phyloP scores from a whole-genome alignment of 768 basidiomycete species.

The Rhizopogon sp. region DNA sequence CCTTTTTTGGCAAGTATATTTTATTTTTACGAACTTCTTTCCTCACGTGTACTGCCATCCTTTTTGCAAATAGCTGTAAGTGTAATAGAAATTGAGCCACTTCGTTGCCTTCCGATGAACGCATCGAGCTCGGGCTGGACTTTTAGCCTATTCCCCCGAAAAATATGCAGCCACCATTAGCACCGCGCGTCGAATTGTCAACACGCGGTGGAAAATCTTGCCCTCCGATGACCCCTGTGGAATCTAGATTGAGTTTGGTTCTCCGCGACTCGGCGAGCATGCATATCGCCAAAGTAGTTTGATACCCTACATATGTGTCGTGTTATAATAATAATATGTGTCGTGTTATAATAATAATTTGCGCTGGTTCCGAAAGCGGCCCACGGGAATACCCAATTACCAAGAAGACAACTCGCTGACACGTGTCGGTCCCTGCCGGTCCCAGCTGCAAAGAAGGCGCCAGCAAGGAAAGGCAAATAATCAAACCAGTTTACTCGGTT shows the following conservation, averaged over 20 bases:
- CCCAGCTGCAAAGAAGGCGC: conserved; percentile 55
- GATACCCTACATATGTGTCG: background rate
- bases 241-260: too few species aligned
- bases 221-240: too few species aligned
- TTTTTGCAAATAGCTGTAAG: too few species aligned
- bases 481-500: too few species aligned
- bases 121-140: conserved; percentile 28
- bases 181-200: background rate
- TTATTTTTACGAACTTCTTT: too few species aligned
- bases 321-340: too few species aligned
- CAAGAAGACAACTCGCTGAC: background rate
- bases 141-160: conserved; percentile 21
- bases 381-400: too few species aligned
- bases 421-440: conserved; percentile 50
- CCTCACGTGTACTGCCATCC: too few species aligned
- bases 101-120: conserved; percentile 23
- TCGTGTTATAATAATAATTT: too few species aligned
- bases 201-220: too few species aligned
- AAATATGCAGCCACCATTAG: conserved; percentile 25
- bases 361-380: too few species aligned
- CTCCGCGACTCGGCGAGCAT: background rate
- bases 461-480: conserved; percentile 55
- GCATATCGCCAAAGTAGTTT: conserved; percentile 6
- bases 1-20: too few species aligned
- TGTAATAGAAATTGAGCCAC: conserved; percentile 8